Base-by-base conservation (phyloP, 2,329 filamentous ascomycete species). In the Fusarium continuum region DNA sequence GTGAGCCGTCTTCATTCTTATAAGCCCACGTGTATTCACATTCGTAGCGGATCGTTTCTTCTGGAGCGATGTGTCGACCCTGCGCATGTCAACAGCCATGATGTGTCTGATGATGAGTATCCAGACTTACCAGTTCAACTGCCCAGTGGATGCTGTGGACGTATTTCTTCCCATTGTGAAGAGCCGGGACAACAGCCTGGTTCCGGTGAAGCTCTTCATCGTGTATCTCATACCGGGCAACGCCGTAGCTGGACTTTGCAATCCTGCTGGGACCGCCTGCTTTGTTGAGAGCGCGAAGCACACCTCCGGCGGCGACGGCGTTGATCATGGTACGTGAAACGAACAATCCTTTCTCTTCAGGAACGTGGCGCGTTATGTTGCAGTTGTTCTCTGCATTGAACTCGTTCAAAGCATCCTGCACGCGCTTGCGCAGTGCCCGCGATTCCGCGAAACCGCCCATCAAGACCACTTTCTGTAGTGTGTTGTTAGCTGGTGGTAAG, bases 401-500 rank as follows among this genome's bases (percentile, higher is more conserved):
- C 1, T 6, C 0, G 3, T 8, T 10, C 6, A 58, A 4, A 6
- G n/a, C n/a, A 6, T 4, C 11, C 5, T 10, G 6, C 1, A 58
- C 3, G 20, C 22, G 22, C 3, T 13, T 14, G 10, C 8, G 5
- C 4, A 52, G 22, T 8, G 34, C 28, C 3, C 4, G 9, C 1
- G 56, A 60, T 4, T 14, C 19, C 3, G 45, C 40, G n/a, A 60
- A 60, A 3, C 56, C 56, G 2, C 56, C 52, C 5, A 57, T 43
- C 13, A 58, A 8, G 6, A 52, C 17, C 4, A 60, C 52, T 5
- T 22, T 34, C 40, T 60, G 9, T 8, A n/a, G 8, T 8, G 14
- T 23, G 14, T 6, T 29, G 28, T 29, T 14, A 29, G 28, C 13
- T 29, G 28, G 6, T 29, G 28, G 8, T 2, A 14, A 29, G 11